Evolutionary conservation across 1,139 yeast species (phyloP).

Genomic region (Yamadazyma spencermartinsiae): DNA sequence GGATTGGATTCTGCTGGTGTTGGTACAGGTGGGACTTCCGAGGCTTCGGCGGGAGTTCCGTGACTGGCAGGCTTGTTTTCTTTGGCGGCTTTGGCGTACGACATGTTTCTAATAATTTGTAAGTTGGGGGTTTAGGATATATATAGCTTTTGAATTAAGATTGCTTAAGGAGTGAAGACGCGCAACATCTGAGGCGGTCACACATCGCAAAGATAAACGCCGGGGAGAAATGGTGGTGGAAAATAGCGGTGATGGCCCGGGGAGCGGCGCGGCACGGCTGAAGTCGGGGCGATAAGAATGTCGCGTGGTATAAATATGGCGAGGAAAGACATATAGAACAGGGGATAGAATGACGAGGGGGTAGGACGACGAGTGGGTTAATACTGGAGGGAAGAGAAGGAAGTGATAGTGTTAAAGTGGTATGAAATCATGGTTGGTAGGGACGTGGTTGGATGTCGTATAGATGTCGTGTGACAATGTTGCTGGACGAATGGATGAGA

Average conservation of each 20-base stretch:
- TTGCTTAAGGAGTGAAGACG: conserved; percentile 1
- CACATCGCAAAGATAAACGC: background rate
- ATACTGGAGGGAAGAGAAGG: too few relatives aligned
- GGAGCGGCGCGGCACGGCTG: too few relatives aligned
- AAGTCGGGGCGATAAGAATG: conserved; percentile 1
- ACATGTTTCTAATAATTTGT: conserved; percentile 11
- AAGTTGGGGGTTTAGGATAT: background rate
- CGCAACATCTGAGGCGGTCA: background rate
- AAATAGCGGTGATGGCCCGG: too few relatives aligned
- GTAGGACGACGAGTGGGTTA: too few relatives aligned
- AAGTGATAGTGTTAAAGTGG: too few relatives aligned
- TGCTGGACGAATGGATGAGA: too few relatives aligned
- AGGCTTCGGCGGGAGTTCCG: conserved; percentile 17
- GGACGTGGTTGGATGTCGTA: too few relatives aligned
- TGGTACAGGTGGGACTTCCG: conserved; percentile 23
- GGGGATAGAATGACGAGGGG: too few relatives aligned
- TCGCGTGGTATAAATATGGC: too few relatives aligned
- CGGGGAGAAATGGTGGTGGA: background rate
- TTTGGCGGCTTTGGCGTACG: conserved; percentile 45
- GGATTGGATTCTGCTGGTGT: conserved; percentile 19
- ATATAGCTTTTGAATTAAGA: background rate
- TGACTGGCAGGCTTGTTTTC: conserved; percentile 35
- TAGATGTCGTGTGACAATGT: too few relatives aligned
- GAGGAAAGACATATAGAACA: too few relatives aligned
- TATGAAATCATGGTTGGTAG: too few relatives aligned